Base-by-base conservation (phyloP, 208 protist genomes). In the Angomonas deanei region DNA sequence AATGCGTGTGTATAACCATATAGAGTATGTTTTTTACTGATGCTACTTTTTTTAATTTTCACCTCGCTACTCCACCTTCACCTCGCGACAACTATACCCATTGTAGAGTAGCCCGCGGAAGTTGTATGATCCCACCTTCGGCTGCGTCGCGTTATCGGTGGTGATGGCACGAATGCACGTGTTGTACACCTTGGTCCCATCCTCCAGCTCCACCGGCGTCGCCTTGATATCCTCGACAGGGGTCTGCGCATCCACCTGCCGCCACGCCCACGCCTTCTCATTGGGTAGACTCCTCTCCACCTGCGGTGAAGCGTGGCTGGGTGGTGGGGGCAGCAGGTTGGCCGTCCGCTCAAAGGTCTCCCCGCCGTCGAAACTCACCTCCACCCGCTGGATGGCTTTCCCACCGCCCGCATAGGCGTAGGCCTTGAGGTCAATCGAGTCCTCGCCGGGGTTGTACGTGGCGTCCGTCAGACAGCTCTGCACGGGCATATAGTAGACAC, bases 401-500 rank as follows among this genome's bases (percentile, higher is more conserved):
- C 91, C 91, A 31, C 86, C 86, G 23, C 88, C 88, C 13, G 61
- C 57, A 48, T 74, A 91, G 15, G 89, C 84, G 61, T 86, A 91
- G 23, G 86, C 89, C 49, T 79, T 75, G 30, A 57, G 46, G 3
- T 64, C 55, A 39, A 95, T 66, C 24, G 62, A 52, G 54, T 82
- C 76, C 30, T 48, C 58, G 5, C 33, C 32, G 8, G 61, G 48
- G 36, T 82, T 73, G 53, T 78, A 57, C 11, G 26, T 23, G 13
- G 82, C 86, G 19, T 68, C 39, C 32, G 74, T 87, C 54, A 96
- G 85, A 39, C 74, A 71, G 30, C 82, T 91, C 66, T 85, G 74
- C 3, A 96, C 86, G 0, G 91, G 91, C 61, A 88, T 73, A 50
- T 91, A 86, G 56, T 88, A 82, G 11, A 94, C 76, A 31, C 73